phyloP scores from a whole-genome alignment of 345 rosid species.

The Acer yangbiense region DNA sequence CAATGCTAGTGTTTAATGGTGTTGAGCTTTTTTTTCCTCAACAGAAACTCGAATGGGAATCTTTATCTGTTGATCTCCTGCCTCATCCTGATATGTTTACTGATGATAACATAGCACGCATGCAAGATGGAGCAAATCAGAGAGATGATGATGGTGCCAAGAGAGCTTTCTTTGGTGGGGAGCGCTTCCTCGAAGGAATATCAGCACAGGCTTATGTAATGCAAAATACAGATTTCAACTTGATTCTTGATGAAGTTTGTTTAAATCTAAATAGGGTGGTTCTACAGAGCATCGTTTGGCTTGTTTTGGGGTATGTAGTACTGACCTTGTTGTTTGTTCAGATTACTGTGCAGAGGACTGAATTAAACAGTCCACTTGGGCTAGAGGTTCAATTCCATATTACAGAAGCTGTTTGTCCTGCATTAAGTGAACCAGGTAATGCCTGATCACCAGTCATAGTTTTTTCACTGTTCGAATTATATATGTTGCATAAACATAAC shows the following conservation, averaged over 20 bases:
- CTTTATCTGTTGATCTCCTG: slow-evolving; percentile 93
- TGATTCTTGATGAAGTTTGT: slow-evolving; percentile 24
- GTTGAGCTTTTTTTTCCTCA: slow-evolving; percentile 29
- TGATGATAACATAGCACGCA: slow-evolving; percentile 78
- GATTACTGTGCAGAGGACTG: slow-evolving; percentile 98
- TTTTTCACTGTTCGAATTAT: slow-evolving; percentile 4
- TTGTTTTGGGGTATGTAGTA: background rate
- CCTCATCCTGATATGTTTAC: slow-evolving; percentile 99
- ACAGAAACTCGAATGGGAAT: slow-evolving; percentile 99
- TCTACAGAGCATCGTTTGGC: slow-evolving; percentile 16
- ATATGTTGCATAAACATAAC: slow-evolving; percentile 6
- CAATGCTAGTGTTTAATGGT: slow-evolving; percentile 26
- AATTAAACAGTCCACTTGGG: slow-evolving; percentile 85
- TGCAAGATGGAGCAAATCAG: slow-evolving; percentile 57
- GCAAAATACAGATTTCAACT: slow-evolving; percentile 22
- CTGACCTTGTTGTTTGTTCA: slow-evolving; percentile 41
- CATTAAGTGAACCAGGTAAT: slow-evolving; percentile 97
- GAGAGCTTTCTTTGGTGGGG: slow-evolving; percentile 99
- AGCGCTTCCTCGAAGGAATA: slow-evolving; percentile 94
- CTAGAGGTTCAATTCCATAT: slow-evolving; percentile 97
- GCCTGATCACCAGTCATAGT: background rate
- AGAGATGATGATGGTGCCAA: slow-evolving; percentile 99
- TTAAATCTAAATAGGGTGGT: slow-evolving; percentile 11
- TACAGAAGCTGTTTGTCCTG: slow-evolving; percentile 97
- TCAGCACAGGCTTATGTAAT: slow-evolving; percentile 95